Percentiles rank a stretch among this genome's conserved stretches.
phyloP scores from a whole-genome alignment of 805 yeast species.

The Wickerhamiella occidentalis region DNA sequence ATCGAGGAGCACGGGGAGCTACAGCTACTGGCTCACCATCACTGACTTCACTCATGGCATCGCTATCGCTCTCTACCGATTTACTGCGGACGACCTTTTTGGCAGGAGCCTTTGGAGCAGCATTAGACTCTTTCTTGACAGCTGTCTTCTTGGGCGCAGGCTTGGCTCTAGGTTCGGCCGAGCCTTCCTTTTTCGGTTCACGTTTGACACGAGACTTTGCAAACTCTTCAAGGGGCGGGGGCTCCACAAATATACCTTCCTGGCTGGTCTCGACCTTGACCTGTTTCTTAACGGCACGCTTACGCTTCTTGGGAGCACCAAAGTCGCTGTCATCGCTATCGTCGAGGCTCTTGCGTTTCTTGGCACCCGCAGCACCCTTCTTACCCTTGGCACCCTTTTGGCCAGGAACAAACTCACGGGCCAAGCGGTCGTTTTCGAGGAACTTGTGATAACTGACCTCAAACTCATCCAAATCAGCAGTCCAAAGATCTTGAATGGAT shows the following conservation, averaged over 20 bases:
- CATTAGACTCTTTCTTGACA: constrained; percentile 23
- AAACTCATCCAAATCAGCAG: constrained; percentile 66
- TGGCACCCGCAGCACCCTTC: constrained; percentile 26
- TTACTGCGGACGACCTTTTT: constrained; percentile 6
- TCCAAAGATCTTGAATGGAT: constrained; percentile 84
- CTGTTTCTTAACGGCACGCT: constrained; percentile 13
- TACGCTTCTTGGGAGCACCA: constrained; percentile 19
- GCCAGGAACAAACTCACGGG: constrained; percentile 36
- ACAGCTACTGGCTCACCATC: background rate
- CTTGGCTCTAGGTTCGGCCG: constrained; percentile 2
- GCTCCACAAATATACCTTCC: constrained; percentile 14
- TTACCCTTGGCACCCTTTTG: constrained; percentile 25
- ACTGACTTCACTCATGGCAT: constrained; percentile 10
- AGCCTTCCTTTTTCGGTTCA: constrained; percentile 12
- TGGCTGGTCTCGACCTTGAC: constrained; percentile 1
- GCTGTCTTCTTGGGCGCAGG: constrained; percentile 13
- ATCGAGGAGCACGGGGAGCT: background rate
- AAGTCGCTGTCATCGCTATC: constrained; percentile 29
- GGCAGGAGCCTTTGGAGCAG: constrained; percentile 18
- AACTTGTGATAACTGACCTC: constrained; percentile 53
- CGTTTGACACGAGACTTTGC: constrained; percentile 8
- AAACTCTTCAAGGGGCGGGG: constrained; percentile 20
- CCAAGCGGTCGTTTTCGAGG: constrained; percentile 49
- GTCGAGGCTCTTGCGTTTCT: constrained; percentile 17
- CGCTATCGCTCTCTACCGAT: constrained; percentile 12